Evolutionary conservation across 2,329 filamentous ascomycete genomes (phyloP), one percentile per base, ranked within the genome.

Genomic region (Fusarium avenaceum): DNA sequence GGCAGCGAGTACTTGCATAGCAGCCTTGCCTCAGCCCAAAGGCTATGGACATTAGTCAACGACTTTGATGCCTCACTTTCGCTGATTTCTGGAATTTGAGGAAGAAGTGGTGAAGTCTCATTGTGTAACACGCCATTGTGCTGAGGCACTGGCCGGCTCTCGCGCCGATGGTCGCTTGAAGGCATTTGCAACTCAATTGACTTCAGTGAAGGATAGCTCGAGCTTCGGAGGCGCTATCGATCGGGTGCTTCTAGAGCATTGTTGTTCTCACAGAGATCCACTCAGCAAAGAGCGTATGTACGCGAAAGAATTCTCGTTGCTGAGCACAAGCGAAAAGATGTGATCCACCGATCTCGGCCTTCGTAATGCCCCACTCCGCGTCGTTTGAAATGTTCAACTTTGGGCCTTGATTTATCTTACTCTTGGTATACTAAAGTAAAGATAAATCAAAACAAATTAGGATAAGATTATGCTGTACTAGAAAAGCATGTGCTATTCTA

Each of bases 1-100:
- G 85, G 85, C 7, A 83, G 67, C 1, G 83, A 84, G 50, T 67
- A 69, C 15, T 49, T 50, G 33, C 58, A 65, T 20, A 74, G 52
- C 5, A 72, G 57, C 43, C 53, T 49, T 4, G 71, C 53, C 32
- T 74, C 71, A 3, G 56, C 46, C 65, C 54, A 57, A 14, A 69
- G 32, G 45, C 48, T 69, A 24, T 69, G 51, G 14, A 28, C 35
- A 8, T 63, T 48, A 7, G 55, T 47, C 30, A 49, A 26, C 7
- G 65, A 48, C 19, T 56, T 61, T 48, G 47, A n/a, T 6, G 50
- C 43, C 20, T 24, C 63, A 26, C 44, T 43, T 22, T 57, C 30
- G 43, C 38, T 53, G 43, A 47, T 44, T 38, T 62, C 65, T 42
- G 65, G 39, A 33, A 65, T 48, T 3, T 47, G 49, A 11, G 65